Evolutionary conservation across 2,329 filamentous ascomycete species (phyloP), one percentile per base, ranked within the genome.

Genomic region (Tolypocladium inflatum): DNA sequence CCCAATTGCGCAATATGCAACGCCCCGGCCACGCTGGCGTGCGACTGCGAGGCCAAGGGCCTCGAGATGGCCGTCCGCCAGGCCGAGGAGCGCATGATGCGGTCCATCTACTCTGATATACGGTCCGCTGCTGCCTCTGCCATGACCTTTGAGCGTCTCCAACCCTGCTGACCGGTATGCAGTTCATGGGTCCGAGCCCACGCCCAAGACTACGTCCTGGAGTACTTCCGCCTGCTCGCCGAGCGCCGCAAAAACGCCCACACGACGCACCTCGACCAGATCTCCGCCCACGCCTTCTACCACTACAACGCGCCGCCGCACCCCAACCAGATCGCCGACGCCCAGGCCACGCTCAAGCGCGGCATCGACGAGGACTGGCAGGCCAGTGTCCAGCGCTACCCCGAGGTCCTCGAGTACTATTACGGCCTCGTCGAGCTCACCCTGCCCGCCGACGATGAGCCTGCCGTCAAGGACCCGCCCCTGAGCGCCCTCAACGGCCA

Each of bases 311-410:
- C 77, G 2, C 78, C 77, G 30, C 83, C 84, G 33, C 81, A 86
- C 60, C 84, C 82, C 33, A 78, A 73, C 62, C 81, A 90, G 67
- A 80, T 91, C 56, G 76, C 80, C 43, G 79, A 82, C 58, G 88
- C 87, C 30, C 82, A 90, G 66, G 78, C 78, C 19, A 78, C 80
- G 54, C 78, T 90, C 60, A 90, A 90, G 72, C 80, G 83, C 55
- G 88, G 87, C 60, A 88, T 91, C 65, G 88, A 91, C 65, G 85
- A 89, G 61, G 89, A 91, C 73, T 93, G 89, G 89, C 82, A 86
- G 65, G 79, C 82, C 37, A 87, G 85, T 54, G 88, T 91, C 43
- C 82, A 90, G 65, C 81, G 85, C 57, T 93, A 92, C 65, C 89
- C 89, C 5, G 87, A 91, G 68, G 85, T 92, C n/a, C 76, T 93